Evolutionary conservation across 1,139 yeast species (phyloP).

Genomic region (Trichomonascaceae sp.): DNA sequence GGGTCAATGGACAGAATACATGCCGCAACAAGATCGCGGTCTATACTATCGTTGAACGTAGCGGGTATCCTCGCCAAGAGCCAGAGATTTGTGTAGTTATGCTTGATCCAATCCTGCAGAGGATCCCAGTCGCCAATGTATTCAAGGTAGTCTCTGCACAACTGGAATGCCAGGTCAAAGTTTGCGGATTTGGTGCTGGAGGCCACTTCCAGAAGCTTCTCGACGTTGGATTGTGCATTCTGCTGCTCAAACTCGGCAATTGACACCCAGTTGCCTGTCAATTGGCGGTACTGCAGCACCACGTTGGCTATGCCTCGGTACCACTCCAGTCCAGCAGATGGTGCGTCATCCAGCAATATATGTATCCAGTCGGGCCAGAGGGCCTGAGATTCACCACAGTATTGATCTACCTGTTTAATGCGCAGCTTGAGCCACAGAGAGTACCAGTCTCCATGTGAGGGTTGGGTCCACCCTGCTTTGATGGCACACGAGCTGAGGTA

Average conservation of each 20-base stretch:
- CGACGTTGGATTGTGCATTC: slow-evolving; percentile 7
- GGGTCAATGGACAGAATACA: background rate
- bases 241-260: slow-evolving; percentile 11
- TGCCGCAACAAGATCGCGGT: background rate
- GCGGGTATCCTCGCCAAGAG: background rate
- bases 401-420: slow-evolving; percentile 12
- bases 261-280: slow-evolving; percentile 5
- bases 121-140: slow-evolving; percentile 11
- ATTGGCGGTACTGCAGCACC: slow-evolving; percentile 9
- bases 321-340: slow-evolving; percentile 12
- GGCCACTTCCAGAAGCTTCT: slow-evolving; percentile 9
- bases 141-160: slow-evolving; percentile 11
- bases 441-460: slow-evolving; percentile 1
- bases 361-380: slow-evolving; percentile 6
- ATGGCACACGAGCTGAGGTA: slow-evolving; percentile 7
- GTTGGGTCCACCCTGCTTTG: slow-evolving; percentile 10
- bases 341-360: slow-evolving; percentile 8
- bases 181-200: too few species aligned
- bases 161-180: slow-evolving; percentile 14
- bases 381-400: slow-evolving; percentile 8
- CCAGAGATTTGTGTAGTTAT: background rate
- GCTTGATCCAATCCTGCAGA: slow-evolving; percentile 11
- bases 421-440: slow-evolving; percentile 16
- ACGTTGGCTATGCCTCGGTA: slow-evolving; percentile 15
- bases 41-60: background rate